These are phyloP conservation scores for Fusarium sp. DNA, from an alignment of 2,329 filamentous ascomycete genomes.

Conservation along the genomic window DNA sequence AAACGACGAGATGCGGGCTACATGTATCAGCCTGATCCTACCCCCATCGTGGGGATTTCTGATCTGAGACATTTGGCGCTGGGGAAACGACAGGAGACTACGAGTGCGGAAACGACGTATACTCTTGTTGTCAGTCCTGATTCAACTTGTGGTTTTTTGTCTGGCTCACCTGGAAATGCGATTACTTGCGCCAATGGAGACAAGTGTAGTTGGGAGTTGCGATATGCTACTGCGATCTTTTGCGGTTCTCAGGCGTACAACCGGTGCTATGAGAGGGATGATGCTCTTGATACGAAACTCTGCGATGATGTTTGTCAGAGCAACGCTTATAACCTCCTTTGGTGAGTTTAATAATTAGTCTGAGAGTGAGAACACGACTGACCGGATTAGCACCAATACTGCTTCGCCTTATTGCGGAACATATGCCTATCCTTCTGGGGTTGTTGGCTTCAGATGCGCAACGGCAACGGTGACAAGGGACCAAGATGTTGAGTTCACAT, in stretches of 20 bases:
- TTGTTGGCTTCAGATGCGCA: conserved; percentile 25
- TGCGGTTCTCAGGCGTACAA: conserved; percentile 6
- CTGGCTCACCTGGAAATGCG: conserved; percentile 27
- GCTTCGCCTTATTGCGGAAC: conserved; percentile 27
- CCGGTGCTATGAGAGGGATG: not conserved
- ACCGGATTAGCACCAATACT: conserved; percentile 9
- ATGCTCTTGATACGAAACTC: not conserved
- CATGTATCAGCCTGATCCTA: conserved; percentile 15
- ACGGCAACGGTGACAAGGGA: not conserved
- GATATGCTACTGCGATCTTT: not conserved
- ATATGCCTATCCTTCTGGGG: conserved; percentile 16
- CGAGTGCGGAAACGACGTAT: not conserved
- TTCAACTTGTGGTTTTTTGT: conserved; percentile 29
- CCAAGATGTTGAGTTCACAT: conserved; percentile 22
- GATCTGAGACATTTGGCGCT: conserved; percentile 11
- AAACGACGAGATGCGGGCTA: conserved; percentile 13
- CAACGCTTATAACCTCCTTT: conserved; percentile 30
- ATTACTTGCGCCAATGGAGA: conserved; percentile 25
- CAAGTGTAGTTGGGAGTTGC: conserved; percentile 21
- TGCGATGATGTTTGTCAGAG: conserved; percentile 33
- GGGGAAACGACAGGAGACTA: conserved; percentile 11
- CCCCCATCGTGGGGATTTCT: not conserved
- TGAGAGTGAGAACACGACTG: fast-evolving
- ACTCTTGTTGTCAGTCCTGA: conserved; percentile 22
- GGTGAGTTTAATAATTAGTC: not conserved